Conservation (phyloP, 1,139 yeast species). For the Candida sp. region DNA sequence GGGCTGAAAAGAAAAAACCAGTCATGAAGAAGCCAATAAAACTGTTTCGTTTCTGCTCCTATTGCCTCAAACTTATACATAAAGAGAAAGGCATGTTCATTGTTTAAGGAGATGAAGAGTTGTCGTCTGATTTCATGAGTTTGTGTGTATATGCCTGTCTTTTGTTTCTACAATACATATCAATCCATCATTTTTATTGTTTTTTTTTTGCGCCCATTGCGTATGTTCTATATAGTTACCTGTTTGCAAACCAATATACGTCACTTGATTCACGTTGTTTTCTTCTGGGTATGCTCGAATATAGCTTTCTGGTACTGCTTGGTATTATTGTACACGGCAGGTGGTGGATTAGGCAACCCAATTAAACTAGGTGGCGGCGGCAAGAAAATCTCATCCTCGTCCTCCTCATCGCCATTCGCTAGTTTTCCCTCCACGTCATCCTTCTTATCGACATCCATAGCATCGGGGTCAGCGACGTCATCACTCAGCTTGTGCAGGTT, state of each 20-base stretch:
- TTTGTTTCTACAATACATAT: not conserved
- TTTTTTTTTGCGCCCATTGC: conserved; percentile 1
- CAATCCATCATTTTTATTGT: conserved; percentile 1
- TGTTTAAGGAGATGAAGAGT: not conserved
- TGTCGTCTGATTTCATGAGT: not conserved
- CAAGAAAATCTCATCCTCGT: conserved; percentile 20
- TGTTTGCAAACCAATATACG: too few species aligned
- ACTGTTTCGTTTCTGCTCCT: too few species aligned
- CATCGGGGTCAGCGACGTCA: conserved; percentile 14
- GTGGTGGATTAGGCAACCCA: conserved; percentile 41
- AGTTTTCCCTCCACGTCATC: conserved; percentile 14
- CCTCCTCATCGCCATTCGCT: conserved; percentile 17
- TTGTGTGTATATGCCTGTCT: not conserved
- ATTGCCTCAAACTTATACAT: too few species aligned
- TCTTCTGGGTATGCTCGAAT: conserved; percentile 12
- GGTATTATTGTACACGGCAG: conserved; percentile 28
- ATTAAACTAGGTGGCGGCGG: conserved; percentile 40
- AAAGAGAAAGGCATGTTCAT: conserved; percentile 21
- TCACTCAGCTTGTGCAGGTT: conserved; percentile 24
- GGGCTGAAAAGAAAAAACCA: not conserved
- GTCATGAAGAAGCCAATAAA: not conserved
- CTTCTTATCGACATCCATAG: conserved; percentile 20
- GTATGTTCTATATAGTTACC: too few species aligned
- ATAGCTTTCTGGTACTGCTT: conserved; percentile 24
- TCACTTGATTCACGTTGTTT: not conserved